Evolutionary conservation across 1,139 yeast genomes (phyloP), one percentile per base, ranked within the genome.

Genomic region (Pichia cactophila): DNA sequence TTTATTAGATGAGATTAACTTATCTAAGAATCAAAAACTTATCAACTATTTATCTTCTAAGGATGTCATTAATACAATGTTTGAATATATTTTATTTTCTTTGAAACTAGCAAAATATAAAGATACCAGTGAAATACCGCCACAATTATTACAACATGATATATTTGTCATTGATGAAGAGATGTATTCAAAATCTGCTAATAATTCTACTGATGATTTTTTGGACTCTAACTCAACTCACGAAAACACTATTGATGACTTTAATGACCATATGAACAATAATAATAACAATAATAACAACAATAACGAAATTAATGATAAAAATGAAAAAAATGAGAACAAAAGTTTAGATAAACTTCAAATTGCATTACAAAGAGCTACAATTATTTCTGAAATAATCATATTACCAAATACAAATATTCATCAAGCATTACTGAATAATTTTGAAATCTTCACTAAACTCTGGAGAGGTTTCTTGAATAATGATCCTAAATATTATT

Each of bases 1-100:
- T 60, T 69, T 90, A 53, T 71, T 88, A 33, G 95, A 89, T 59
- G 97, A 90, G 64, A 73, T 90, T 42, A 64, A 60, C 41, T 73
- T 84, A 61, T 79, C 89, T 43, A 89, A 94, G 57, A 90, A 90
- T 64, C 80, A 89, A 44, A 80, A 83, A 67, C 74, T 90, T 49
- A 74, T 88, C 55, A 88, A 83, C 64, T 89, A 83, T 63, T 71
- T 90, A 51, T 74, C 95, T 43, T 86, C 85, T 54, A 85, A 83
- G 37, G 78, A 76, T 36, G 83, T 86, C 6, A 68, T 89, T 61
- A 70, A 73, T 39, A 74, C 79, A 59, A 73, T 90, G 60, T 83
- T 87, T 36, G 80, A 80, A 44, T 75, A 83, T 61, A 80, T 88
- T 35, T 74, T 83, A 26, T 73, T 51, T 20, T 62, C 66, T 23